phyloP scores from a whole-genome alignment of 805 yeast genomes.

The Kodamaea leandrae region DNA sequence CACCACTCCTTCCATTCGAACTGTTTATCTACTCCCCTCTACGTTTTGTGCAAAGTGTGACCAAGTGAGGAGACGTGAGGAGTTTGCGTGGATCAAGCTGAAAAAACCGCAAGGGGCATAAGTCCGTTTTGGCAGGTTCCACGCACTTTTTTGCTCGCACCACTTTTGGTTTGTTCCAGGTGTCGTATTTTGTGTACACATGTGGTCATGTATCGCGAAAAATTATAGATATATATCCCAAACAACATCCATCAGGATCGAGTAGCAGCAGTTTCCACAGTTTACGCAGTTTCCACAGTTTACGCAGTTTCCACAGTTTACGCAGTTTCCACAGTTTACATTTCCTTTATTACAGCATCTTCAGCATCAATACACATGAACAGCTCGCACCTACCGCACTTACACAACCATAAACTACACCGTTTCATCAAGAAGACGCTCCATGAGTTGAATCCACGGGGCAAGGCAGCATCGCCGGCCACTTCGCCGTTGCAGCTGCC shows the following conservation, averaged over 20 bases:
- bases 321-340: no score
- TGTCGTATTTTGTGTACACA: neutral
- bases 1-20: neutral
- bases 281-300: no score
- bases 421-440: slow-evolving; percentile 13
- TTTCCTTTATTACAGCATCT: no score
- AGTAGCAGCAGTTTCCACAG: neutral
- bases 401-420: slow-evolving; percentile 10
- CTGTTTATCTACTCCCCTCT: neutral
- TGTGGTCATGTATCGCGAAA: slow-evolving; percentile 1
- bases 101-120: neutral
- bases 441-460: slow-evolving; percentile 8
- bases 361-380: no score
- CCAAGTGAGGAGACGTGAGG: neutral
- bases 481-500: neutral
- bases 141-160: neutral
- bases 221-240: neutral
- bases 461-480: neutral
- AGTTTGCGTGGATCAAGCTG: no score
- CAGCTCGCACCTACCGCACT: neutral
- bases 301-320: no score
- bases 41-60: neutral
- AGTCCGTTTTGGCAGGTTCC: neutral
- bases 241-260: neutral
- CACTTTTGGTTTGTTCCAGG: neutral